Evolutionary conservation across 2,329 filamentous ascomycete genomes (phyloP).

Genomic region (Cladobotryum protrusum): DNA sequence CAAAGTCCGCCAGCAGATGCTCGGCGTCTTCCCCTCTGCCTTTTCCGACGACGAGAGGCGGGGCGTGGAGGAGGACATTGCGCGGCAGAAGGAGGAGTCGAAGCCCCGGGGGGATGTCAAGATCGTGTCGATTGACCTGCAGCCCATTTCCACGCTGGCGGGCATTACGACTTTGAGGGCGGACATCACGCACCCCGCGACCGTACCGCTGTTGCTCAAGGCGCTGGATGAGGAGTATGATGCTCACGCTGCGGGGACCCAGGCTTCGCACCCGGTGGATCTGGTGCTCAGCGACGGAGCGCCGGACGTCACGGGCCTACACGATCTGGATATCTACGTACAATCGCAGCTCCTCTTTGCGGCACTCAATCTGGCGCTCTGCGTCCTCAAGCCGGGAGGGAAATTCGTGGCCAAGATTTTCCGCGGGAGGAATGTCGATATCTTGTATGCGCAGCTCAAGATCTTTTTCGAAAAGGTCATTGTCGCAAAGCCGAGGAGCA

Average conservation of each 20-base stretch:
- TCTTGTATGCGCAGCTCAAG: slow-evolving; percentile 89
- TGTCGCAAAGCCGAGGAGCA: slow-evolving; percentile 89
- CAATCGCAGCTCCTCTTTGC: slow-evolving; percentile 94
- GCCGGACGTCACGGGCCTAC: slow-evolving; percentile 91
- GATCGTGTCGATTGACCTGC: slow-evolving; percentile 92
- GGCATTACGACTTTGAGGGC: slow-evolving; percentile 89
- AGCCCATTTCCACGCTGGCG: slow-evolving; percentile 89
- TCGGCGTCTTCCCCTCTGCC: slow-evolving; percentile 38
- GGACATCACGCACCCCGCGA: slow-evolving; percentile 95
- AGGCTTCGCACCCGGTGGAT: slow-evolving; percentile 74
- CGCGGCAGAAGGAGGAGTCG: slow-evolving; percentile 22
- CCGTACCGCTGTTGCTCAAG: slow-evolving; percentile 78
- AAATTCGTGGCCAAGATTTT: slow-evolving; percentile 99
- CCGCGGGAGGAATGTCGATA: slow-evolving; percentile 86
- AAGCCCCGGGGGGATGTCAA: slow-evolving; percentile 66
- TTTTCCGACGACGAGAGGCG: slow-evolving; percentile 17
- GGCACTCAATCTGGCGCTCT: slow-evolving; percentile 86
- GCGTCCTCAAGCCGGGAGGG: slow-evolving; percentile 85
- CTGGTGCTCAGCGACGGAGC: slow-evolving; percentile 93
- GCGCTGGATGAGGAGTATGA: slow-evolving; percentile 72
- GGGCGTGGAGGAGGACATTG: slow-evolving; percentile 10
- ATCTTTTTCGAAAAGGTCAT: slow-evolving; percentile 80
- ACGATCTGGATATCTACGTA: slow-evolving; percentile 97
- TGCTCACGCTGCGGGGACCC: slow-evolving; percentile 29
- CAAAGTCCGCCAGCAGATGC: slow-evolving; percentile 55